Base-by-base conservation (phyloP, 2,329 filamentous ascomycete species). In the Cytospora piceae region DNA sequence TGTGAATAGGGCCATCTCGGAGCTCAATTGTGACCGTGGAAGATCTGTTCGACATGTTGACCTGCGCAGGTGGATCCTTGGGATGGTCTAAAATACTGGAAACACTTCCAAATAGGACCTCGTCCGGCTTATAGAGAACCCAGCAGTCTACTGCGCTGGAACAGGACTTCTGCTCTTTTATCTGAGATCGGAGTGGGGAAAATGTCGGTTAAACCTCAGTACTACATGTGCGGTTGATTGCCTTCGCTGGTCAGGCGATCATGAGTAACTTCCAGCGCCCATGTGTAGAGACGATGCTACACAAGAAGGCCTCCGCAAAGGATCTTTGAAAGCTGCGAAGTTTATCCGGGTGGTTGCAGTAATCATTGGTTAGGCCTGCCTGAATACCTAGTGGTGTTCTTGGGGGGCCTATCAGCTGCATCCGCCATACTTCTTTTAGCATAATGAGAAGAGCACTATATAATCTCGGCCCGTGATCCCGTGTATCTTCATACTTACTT, bases 11-110 rank as follows among this genome's bases (percentile, higher is more conserved):
- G 55, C n/a, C 52, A 5, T 54, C 34, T 6, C 15, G 31, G 8
- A 68, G 67, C 60, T 68, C 67, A 1, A 68, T 56, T 6, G 57
- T 61, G 8, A 49, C 22, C 12, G 66, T 53, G 11, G 49, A 59
- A n/a, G 61, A 63, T 24, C 56, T 39, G 37, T 39, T 56, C 8
- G 64, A 53, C 66, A 66, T 68, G 32, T 4, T 53, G 34, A n/a
- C 15, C 9, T 62, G 20, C 20, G 42, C 7, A 46, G 20, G 27
- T 29, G 27, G 14, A 7, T 17, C 15, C 14, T 20, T 20, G 14
- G 17, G 39, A 4, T 42, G 39, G 6, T 42, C 8, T 4, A 17
- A 20, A 20, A 8, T 20, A 20, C 8, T 42, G 17, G 39, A 42
- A 14, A 3, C 15, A 42, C 6, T 20, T 42, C 4, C 14, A 20